Percentiles rank a stretch among this genome's conserved stretches.
Conservation (phyloP, 257 asterid genomes). For the Capsicum pubescens region DNA sequence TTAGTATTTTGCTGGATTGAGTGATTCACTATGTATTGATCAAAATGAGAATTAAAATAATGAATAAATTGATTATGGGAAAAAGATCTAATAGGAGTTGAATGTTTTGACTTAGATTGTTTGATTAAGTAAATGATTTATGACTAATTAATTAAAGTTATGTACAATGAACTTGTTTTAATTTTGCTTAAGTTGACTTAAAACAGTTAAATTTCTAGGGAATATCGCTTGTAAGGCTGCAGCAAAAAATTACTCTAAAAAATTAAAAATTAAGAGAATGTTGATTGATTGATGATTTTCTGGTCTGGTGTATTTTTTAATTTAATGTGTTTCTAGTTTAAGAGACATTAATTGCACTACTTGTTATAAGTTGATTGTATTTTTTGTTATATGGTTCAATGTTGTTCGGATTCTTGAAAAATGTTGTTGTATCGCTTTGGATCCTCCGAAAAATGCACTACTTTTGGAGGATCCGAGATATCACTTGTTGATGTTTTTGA, state of each 20-base stretch:
- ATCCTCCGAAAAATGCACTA: not conserved
- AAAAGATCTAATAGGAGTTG: not conserved
- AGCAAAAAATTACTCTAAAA: no score
- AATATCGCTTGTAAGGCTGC: not conserved
- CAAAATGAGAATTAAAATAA: not conserved
- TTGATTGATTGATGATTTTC: not conserved
- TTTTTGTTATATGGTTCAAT: not conserved
- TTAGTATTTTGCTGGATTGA: no score
- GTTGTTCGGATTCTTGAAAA: not conserved
- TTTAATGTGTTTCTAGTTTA: not conserved
- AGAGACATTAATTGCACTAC: constrained; percentile 11
- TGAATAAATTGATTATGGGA: not conserved
- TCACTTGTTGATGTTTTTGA: not conserved
- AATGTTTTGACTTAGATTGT: constrained; percentile 20
- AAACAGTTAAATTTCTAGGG: not conserved
- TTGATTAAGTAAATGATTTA: constrained; percentile 9
- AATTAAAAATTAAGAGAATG: no score
- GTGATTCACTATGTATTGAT: no score
- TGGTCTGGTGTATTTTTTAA: not conserved
- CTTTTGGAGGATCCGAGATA: not conserved
- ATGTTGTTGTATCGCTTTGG: not conserved
- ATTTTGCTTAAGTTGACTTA: not conserved
- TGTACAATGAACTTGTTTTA: constrained; percentile 11
- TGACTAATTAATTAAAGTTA: not conserved
- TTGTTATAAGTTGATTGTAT: not conserved